Evolutionary conservation across 2,329 filamentous ascomycete species (phyloP).

Genomic region (Trichoderma sp.): DNA sequence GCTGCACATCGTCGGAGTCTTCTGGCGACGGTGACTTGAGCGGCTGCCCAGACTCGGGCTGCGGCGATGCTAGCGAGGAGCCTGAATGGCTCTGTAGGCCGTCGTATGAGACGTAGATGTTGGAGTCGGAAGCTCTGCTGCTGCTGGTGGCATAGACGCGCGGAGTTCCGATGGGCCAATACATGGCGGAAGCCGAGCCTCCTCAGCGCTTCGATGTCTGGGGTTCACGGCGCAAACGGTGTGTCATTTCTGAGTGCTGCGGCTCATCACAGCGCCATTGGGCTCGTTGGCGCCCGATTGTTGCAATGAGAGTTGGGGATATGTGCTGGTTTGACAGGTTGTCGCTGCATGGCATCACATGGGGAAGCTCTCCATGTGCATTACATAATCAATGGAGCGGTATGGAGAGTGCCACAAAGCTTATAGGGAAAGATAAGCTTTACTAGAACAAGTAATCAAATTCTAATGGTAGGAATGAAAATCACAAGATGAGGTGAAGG

Average conservation of each 20-base stretch:
- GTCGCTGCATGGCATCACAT: slow-evolving; percentile 3
- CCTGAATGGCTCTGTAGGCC: slow-evolving; percentile 49
- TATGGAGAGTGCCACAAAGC: neutral
- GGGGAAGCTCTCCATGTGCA: neutral
- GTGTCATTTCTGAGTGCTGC: slow-evolving; percentile 19
- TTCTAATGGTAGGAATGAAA: neutral
- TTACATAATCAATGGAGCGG: slow-evolving; percentile 17
- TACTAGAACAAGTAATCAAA: neutral
- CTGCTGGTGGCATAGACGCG: slow-evolving; percentile 79
- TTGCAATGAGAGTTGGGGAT: neutral
- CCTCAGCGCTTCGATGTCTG: slow-evolving; percentile 30
- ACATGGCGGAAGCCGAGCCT: slow-evolving; percentile 61
- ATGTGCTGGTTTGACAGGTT: slow-evolving; percentile 1
- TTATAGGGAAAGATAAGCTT: neutral
- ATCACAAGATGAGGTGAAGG: neutral
- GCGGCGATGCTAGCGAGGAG: slow-evolving; percentile 30
- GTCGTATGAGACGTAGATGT: slow-evolving; percentile 60
- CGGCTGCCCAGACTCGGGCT: slow-evolving; percentile 28
- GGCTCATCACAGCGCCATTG: slow-evolving; percentile 3
- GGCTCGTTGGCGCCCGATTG: slow-evolving; percentile 16
- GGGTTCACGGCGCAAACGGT: slow-evolving; percentile 14
- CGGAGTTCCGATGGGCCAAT: slow-evolving; percentile 87
- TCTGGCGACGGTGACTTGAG: slow-evolving; percentile 37
- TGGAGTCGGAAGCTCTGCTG: slow-evolving; percentile 55
- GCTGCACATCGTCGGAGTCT: slow-evolving; percentile 39